phyloP scores from a whole-genome alignment of 805 yeast species.

The Ogataea pini region DNA sequence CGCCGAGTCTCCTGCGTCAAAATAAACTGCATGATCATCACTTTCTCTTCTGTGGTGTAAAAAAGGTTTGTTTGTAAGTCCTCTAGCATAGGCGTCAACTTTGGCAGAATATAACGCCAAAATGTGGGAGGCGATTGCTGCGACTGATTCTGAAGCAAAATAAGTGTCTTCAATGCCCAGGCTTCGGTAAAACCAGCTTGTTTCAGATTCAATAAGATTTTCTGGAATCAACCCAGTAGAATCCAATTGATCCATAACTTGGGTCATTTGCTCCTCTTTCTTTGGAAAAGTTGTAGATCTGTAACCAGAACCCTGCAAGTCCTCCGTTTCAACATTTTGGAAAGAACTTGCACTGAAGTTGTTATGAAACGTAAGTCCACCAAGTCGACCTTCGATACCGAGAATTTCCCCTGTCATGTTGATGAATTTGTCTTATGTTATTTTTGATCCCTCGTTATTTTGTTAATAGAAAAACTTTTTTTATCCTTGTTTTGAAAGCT shows the following conservation, averaged over 20 bases:
- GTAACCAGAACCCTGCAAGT: slow-evolving; percentile 54
- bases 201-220: slow-evolving; percentile 77
- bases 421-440: too few species aligned
- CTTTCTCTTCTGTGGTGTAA: slow-evolving; percentile 79
- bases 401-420: slow-evolving; percentile 1
- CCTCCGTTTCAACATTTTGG: slow-evolving; percentile 34
- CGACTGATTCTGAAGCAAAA: slow-evolving; percentile 82
- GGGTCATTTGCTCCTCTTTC: slow-evolving; percentile 75
- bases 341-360: slow-evolving; percentile 39
- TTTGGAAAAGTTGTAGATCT: slow-evolving; percentile 75
- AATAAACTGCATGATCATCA: slow-evolving; percentile 86
- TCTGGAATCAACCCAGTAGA: slow-evolving; percentile 89
- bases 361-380: slow-evolving; percentile 35
- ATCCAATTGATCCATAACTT: slow-evolving; percentile 80
- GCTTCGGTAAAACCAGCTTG: slow-evolving; percentile 83
- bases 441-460: background rate
- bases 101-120: slow-evolving; percentile 91
- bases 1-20: slow-evolving; percentile 60
- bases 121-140: slow-evolving; percentile 79
- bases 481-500: background rate
- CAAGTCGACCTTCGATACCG: slow-evolving; percentile 15
- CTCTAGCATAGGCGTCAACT: slow-evolving; percentile 77
- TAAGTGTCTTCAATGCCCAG: slow-evolving; percentile 92
- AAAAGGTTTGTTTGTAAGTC: slow-evolving; percentile 52
- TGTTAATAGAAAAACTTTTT: background rate